Percentiles rank a stretch among this genome's conserved stretches.
These are phyloP conservation scores for Nannochloropsis salina DNA, from an alignment of 108 stramenopile species.

Conservation along the genomic window DNA sequence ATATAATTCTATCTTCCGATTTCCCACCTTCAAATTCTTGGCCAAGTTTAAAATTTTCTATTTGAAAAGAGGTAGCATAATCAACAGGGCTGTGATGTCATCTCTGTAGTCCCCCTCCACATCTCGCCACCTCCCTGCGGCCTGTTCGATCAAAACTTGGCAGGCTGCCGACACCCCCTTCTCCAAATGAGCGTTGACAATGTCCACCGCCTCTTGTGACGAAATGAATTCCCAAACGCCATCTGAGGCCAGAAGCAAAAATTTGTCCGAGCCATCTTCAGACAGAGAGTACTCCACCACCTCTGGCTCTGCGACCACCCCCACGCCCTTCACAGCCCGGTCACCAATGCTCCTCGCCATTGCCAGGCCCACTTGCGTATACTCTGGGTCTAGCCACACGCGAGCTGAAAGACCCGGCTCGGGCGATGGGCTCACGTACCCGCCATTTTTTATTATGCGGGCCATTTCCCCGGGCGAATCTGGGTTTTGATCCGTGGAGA, in stretches of 20 bases:
- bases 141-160: constrained; percentile 72
- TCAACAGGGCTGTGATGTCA: constrained; percentile 86
- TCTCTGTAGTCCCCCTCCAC: constrained; percentile 92
- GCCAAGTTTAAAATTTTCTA: neutral
- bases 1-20: too few species aligned
- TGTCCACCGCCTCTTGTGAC: constrained; percentile 56
- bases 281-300: constrained; percentile 60
- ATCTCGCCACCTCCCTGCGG: constrained; percentile 81
- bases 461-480: constrained; percentile 59
- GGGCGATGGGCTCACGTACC: constrained; percentile 83
- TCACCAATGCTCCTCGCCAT: constrained; percentile 58
- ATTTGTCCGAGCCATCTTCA: constrained; percentile 58
- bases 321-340: constrained; percentile 55
- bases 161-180: constrained; percentile 30
- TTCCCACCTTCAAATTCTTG: too few species aligned
- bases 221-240: constrained; percentile 94
- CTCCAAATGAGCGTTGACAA: constrained; percentile 27
- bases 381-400: constrained; percentile 78
- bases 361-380: constrained; percentile 76
- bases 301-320: constrained; percentile 57
- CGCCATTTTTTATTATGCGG: constrained; percentile 74
- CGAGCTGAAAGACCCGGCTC: constrained; percentile 77
- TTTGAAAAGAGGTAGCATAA: constrained; percentile 58
- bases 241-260: constrained; percentile 80
- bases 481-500: constrained; percentile 84